Base-by-base conservation (phyloP, 192 early-diverging fungal genomes). In the Coemansia sp. region DNA sequence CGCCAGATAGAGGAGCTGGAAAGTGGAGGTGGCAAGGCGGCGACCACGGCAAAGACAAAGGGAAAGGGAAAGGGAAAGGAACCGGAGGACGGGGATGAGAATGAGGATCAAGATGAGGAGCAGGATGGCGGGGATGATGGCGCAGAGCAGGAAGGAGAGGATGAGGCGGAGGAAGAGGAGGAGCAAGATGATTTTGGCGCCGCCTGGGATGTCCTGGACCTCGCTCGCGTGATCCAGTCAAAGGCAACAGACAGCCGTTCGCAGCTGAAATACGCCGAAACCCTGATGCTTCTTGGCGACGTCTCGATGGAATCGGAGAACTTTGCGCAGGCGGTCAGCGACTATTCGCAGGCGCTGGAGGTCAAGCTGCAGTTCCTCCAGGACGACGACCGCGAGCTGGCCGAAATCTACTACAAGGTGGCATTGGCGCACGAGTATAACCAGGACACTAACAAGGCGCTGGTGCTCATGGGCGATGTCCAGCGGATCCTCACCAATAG, bases 301-400 rank as follows among this genome's bases (percentile, higher is more conserved):
- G 86, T 96, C 7, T 93, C 89, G 6, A 74, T 96, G 58, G 94
- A 96, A 72, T 86, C 87, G 9, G 91, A 90, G 82, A 85, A 75
- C 60, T 79, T 84, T 74, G 68, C 55, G 13, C 77, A 83, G 57
- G 82, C 82, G 0, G 55, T 60, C 48, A 71, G 60, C 18, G 82
- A 83, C 65, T 83, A 72, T 60, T 48, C 45, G 3, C 55, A 55
- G 18, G 82, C 82, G 0, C 60, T 76, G 8, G 24, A 47, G 13
- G 69, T 80, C 55, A 79, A 80, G 39, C 59, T 45, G 55, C 68
- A 67, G 56, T 61, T 56, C 29, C 60, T 78, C 39, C 67, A 51
- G 20, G 65, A 68, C 27, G 77, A 72, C 36, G 46, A 50, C 51
- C 82, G 82, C 34, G 77, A 83, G 48, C 55, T 80, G 11, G 82